Base-by-base conservation (phyloP, 2,329 filamentous ascomycete species). In the Periglandula ipomoeae region DNA sequence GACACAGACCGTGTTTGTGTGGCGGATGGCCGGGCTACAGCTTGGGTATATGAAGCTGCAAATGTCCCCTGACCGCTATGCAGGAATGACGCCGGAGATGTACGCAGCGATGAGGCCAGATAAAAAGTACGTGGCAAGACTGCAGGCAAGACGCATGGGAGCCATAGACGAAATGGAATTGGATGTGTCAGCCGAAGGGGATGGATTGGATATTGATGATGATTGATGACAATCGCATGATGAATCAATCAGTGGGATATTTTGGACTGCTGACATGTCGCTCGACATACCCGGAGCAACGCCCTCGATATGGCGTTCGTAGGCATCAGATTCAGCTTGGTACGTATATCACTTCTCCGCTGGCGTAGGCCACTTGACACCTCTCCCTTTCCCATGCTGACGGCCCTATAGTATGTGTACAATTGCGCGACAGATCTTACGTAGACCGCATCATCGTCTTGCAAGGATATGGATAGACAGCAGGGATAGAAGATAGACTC, bases 21-120 rank as follows among this genome's bases (percentile, higher is more conserved):
- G 74, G 73, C 59, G 59, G 10, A 66, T 79, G 51, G 70, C 70
- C 0, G 76, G 76, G 0, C 62, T 60, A 1, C 75, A 79, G 56
- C 64, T 79, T 2, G 69, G 66, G 7, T 59, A 59, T 30, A 64
- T 80, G 50, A 80, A 80, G 55, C 65, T 68, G 9, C 59, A 53
- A 44, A 55, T 50, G 40, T 50, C 26, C 22, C 34, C 43, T 0
- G 49, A 9, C 15, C 11, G 2, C 50, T 50, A 5, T 52, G 59
- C 68, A 1, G 44, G 65, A 0, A 59, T 76, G 23, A 63, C 62
- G 2, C 61, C 68, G 0, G 50, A 53, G 15, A 62, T 70, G 56
- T 70, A 67, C 47, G 64, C 60, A 0, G 55, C 62, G 2, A 53
- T 69, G 22, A 61, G 59, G 23, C 68, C 70, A 0, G 68, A 73